Base-by-base conservation (phyloP, 2,329 filamentous ascomycete genomes). In the Aspergillus japonicus region DNA sequence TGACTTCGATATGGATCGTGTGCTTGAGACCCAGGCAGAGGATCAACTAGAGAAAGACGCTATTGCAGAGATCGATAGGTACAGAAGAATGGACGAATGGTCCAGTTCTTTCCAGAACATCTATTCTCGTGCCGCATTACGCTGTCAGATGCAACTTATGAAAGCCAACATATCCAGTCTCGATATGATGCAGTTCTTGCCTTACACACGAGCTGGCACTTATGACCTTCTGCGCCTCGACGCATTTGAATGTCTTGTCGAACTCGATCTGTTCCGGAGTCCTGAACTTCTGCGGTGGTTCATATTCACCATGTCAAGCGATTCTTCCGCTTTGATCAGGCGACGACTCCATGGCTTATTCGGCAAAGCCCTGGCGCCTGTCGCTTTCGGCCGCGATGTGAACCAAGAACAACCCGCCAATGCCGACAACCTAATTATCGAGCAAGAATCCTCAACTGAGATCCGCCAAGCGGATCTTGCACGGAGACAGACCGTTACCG, bases 21-120 rank as follows among this genome's bases (percentile, higher is more conserved):
- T 84, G 31, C 68, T 80, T 31, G 79, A 82, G 58, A 77, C 80
- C 49, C 77, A 80, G 44, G 79, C 81, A 29, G 80, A 82, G 61
- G 82, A 87, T 50, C 78, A 82, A 48, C 82, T 88, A 42, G 81
- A 84, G 59, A 78, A 78, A 58, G 82, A 83, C 56, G 84, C 84
- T 3, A 77, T 88, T 26, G 81, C 83, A 26, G 85, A 87, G 68
- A 84, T 89, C 39, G 84, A 87, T 63, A 81, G 86, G 33, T 85
- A 87, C 62, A 79, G 86, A 57, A 80, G 86, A 39, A 84, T 88
- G 70, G 86, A 89, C 65, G 86, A 89, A 70, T 89, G 85, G 85
- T 85, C 86, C 2, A 82, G 84, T 44, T 88, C 86, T 0, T 87
- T 83, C 68, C 85, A 87, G 57, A 89, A 89, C 64, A 74, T 87